These are phyloP conservation scores for Geotrichum candidum DNA, from an alignment of 1,139 yeast genomes.

Conservation along the genomic window DNA sequence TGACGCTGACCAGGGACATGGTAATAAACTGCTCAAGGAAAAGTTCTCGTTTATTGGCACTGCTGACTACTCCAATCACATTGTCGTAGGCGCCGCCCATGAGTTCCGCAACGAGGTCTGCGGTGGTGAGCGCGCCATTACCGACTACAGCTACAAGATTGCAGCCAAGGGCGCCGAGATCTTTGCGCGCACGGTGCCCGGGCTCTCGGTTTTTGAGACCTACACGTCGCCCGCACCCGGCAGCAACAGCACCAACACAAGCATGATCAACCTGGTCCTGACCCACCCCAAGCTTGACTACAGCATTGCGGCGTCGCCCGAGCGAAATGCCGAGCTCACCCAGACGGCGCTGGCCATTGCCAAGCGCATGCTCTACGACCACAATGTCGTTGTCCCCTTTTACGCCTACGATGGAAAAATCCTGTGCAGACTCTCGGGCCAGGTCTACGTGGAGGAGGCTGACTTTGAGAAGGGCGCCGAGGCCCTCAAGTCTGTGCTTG, in stretches of 20 bases:
- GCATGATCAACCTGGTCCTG: constrained; percentile 46
- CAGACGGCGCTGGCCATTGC: constrained; percentile 21
- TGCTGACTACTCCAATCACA: constrained; percentile 33
- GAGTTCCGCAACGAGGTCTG: constrained; percentile 49
- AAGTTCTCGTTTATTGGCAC: constrained; percentile 39
- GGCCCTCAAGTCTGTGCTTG: constrained; percentile 26
- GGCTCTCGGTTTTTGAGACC: constrained; percentile 20
- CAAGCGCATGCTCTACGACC: constrained; percentile 23
- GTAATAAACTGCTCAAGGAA: constrained; percentile 6
- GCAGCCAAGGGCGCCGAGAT: constrained; percentile 42
- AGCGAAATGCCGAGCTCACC: constrained; percentile 11
- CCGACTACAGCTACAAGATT: constrained; percentile 43
- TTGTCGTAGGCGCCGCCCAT: constrained; percentile 41
- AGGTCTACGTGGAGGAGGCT: constrained; percentile 50
- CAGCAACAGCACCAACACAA: constrained; percentile 31
- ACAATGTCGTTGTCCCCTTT: constrained; percentile 46
- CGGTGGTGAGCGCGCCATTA: constrained; percentile 57
- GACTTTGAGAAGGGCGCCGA: constrained; percentile 48
- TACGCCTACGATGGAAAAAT: constrained; percentile 40
- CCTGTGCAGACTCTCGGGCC: constrained; percentile 53
- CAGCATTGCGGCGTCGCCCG: not conserved
- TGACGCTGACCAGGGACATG: constrained; percentile 1
- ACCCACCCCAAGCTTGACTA: constrained; percentile 30
- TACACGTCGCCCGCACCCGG: constrained; percentile 38
- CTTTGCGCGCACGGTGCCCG: constrained; percentile 34